Conservation (phyloP, 2,329 filamentous ascomycete species). For the Aspergillus persii region DNA sequence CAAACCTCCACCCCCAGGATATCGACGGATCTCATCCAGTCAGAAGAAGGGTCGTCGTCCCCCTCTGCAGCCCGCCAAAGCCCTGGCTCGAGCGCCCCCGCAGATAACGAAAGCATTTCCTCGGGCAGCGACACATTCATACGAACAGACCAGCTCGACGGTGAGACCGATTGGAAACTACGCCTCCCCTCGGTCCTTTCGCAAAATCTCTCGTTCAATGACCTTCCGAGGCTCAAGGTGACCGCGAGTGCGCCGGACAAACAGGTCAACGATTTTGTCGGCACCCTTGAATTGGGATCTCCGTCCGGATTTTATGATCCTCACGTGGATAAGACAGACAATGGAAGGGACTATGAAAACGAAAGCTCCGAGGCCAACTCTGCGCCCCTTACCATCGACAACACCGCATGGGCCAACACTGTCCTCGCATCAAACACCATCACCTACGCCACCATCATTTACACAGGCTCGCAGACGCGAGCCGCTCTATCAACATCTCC, state of each 20-base stretch:
- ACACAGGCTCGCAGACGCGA: conserved; percentile 90
- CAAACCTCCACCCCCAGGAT: conserved; percentile 20
- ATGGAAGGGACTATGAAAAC: conserved; percentile 16
- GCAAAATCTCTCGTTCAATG: conserved; percentile 69
- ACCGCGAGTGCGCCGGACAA: conserved; percentile 87
- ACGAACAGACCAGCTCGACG: conserved; percentile 92
- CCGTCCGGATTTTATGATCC: conserved; percentile 49
- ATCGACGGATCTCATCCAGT: conserved; percentile 27
- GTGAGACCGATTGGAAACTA: conserved; percentile 98
- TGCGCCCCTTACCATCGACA: conserved; percentile 83
- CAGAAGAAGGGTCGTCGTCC: conserved; percentile 19
- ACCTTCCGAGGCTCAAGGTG: conserved; percentile 66
- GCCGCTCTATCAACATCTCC: conserved; percentile 90
- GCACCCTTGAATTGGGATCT: conserved; percentile 75
- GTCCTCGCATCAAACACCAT: conserved; percentile 90
- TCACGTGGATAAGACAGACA: conserved; percentile 36
- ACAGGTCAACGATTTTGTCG: conserved; percentile 91
- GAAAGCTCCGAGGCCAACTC: conserved; percentile 48
- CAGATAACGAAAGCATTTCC: conserved; percentile 32
- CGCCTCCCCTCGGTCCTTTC: conserved; percentile 82
- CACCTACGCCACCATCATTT: conserved; percentile 85
- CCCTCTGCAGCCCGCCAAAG: conserved; percentile 10
- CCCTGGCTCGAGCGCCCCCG: conserved; percentile 15
- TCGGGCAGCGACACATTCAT: conserved; percentile 85
- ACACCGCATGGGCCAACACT: conserved; percentile 98